Evolutionary conservation across 306 rosid species (phyloP).

Genomic region (Cucurbita argyrosperma): DNA sequence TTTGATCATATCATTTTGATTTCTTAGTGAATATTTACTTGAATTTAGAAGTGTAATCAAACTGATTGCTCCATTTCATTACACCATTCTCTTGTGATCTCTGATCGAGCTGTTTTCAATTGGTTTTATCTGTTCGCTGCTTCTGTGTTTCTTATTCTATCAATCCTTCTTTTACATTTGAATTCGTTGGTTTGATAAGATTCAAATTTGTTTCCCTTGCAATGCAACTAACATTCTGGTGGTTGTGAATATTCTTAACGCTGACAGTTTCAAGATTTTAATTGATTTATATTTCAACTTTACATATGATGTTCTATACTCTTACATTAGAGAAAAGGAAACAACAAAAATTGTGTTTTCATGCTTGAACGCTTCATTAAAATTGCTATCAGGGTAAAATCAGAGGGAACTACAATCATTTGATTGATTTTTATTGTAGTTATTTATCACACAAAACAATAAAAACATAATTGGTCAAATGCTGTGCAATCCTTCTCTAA

Average conservation of each 20-base stretch:
- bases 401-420: neutral
- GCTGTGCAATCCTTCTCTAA: neutral
- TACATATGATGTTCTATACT: neutral
- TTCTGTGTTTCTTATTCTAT: neutral
- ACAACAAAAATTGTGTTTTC: neutral
- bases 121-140: neutral
- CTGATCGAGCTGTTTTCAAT: neutral
- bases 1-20: neutral
- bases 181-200: neutral
- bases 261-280: neutral
- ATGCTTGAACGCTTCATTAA: neutral
- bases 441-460: neutral
- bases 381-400: neutral
- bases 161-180: neutral
- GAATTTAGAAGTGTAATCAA: neutral
- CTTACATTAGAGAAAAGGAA: neutral
- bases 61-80: neutral
- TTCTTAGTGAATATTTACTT: neutral
- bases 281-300: neutral
- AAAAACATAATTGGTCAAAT: neutral
- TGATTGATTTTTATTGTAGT: neutral
- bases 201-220: neutral
- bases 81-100: neutral
- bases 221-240: neutral
- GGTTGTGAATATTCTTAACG: neutral